Conservation (phyloP, 2,329 filamentous ascomycete species). For the Phialophora tarda region DNA sequence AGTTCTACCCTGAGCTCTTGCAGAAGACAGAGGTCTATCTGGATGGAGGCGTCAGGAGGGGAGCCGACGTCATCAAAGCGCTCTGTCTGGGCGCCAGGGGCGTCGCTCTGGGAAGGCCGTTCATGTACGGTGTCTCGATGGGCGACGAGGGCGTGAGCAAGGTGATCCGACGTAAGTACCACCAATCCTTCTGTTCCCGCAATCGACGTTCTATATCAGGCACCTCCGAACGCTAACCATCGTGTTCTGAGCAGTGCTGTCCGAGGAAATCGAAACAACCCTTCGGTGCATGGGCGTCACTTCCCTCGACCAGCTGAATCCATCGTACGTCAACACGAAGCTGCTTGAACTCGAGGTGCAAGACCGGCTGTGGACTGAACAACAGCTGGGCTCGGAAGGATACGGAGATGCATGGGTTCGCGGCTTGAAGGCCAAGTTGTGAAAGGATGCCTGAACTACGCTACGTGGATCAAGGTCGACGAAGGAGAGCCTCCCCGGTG, state of each 20-base stretch:
- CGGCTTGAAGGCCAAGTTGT: conserved; percentile 8
- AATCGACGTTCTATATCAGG: not conserved
- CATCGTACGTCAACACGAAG: conserved; percentile 51
- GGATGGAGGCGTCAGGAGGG: conserved; percentile 60
- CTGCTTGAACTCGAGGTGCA: conserved; percentile 43
- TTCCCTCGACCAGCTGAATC: conserved; percentile 49
- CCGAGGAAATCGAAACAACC: conserved; percentile 55
- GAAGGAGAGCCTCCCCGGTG: not conserved
- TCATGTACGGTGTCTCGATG: conserved; percentile 59
- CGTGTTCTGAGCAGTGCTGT: conserved; percentile 23
- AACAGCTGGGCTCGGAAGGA: conserved; percentile 5
- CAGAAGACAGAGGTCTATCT: conserved; percentile 58
- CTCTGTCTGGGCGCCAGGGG: conserved; percentile 60
- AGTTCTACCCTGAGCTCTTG: conserved; percentile 57
- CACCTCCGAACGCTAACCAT: not conserved
- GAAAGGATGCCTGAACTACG: not conserved
- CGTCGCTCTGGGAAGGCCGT: conserved; percentile 60
- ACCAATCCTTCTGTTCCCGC: too few species aligned
- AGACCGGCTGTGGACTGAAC: conserved; percentile 19
- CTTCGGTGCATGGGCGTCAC: conserved; percentile 56
- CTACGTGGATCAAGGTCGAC: not conserved
- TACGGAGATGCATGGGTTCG: conserved; percentile 12
- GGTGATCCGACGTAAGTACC: conserved; percentile 46
- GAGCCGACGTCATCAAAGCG: conserved; percentile 62
- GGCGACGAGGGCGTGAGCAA: conserved; percentile 61